These are phyloP conservation scores for Rossbeevera mucosa DNA, from an alignment of 768 basidiomycete genomes.

Conservation along the genomic window DNA sequence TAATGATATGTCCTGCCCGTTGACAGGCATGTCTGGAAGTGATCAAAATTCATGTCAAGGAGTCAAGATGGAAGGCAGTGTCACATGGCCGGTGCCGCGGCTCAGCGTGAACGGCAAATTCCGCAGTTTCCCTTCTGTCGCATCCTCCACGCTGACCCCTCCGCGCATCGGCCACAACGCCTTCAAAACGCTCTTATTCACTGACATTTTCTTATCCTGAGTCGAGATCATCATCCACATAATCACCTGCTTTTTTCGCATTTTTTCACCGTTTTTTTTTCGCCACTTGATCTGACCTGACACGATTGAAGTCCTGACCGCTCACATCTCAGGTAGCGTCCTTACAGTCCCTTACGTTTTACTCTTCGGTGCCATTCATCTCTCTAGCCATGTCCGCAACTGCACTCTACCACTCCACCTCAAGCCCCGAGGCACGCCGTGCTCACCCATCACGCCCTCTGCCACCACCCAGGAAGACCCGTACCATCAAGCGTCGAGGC, in stretches of 20 bases:
- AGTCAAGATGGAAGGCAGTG: constrained; percentile 18
- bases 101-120: constrained; percentile 23
- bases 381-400: constrained; percentile 43
- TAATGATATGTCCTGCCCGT: constrained; percentile 68
- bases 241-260: constrained; percentile 8
- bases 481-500: constrained; percentile 56
- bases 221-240: constrained; percentile 8
- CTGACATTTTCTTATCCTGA: constrained; percentile 13
- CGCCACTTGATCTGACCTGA: constrained; percentile 19
- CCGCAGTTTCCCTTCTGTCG: constrained; percentile 30
- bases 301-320: constrained; percentile 19
- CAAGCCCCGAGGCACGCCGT: constrained; percentile 28
- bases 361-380: constrained; percentile 12
- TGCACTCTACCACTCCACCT: constrained; percentile 33
- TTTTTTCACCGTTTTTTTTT: constrained; percentile 23
- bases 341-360: constrained; percentile 20
- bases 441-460: constrained; percentile 32
- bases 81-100: constrained; percentile 22
- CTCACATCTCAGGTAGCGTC: constrained; percentile 37
- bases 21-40: constrained; percentile 45
- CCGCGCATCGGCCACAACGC: constrained; percentile 8
- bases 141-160: constrained; percentile 21
- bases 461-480: constrained; percentile 33
- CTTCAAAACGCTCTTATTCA: constrained; percentile 1
- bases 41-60: constrained; percentile 26